Base-by-base conservation (phyloP, 2,329 filamentous ascomycete species). In the Dactylellina parvicollis region DNA sequence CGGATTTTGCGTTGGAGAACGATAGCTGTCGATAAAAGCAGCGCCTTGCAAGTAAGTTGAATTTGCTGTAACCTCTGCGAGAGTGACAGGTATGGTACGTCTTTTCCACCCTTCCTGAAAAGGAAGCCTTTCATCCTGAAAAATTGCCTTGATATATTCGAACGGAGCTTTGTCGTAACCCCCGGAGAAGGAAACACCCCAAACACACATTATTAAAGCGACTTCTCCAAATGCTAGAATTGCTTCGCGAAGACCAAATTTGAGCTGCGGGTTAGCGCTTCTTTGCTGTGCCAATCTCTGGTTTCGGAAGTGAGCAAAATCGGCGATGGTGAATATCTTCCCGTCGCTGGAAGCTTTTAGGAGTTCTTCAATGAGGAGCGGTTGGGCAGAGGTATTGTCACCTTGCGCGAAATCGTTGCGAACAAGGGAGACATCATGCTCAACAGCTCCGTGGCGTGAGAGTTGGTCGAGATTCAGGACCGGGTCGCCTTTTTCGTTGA, bases 361-460 rank as follows among this genome's bases (percentile, higher is more conserved):
- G 18, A 77, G 75, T 4, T 78, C 70, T 2, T 77, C 57, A 40
- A 80, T 77, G 1, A 79, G 73, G 5, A 76, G 72, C 1, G 69
- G 54, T 34, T 77, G 69, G 42, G 78, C 76, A 2, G 61, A 74
- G 38, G 78, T 75, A 46, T 77, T 75, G 34, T 79, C 78, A 2
- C 79, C 80, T 20, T 76, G 76, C 4, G 72, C 76, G 12, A 75
- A 18, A 47, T 78, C 76, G 16, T 74, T 64, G 5, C 80, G 75
- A 0, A 76, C 77, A 1, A 81, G 76, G 5, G 78, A 79, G 22
- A 75, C 79, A 57, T 82, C 80, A 56, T 81, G 80, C 73, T 81
- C 80, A 20, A 81, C 76, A 1, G 75, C 73, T 32, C 78, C 77
- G 75, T 81, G 80, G 24, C 76, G 78, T n/a, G 76, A 75, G 0